Evolutionary conservation across 768 basidiomycete species (phyloP).

Genomic region (Porphyrellus cyaneotinctus): DNA sequence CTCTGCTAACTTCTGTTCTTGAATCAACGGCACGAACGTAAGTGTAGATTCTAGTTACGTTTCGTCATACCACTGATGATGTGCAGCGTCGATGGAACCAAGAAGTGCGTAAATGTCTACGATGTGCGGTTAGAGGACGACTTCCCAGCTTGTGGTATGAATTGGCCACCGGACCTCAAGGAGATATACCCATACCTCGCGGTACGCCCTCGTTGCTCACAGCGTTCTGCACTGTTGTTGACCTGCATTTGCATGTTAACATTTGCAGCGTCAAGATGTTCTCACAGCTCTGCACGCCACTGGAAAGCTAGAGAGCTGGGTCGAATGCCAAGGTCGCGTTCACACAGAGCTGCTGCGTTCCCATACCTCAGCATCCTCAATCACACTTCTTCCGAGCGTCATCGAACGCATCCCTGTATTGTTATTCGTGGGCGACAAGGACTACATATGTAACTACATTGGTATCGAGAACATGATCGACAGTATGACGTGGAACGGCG

Average conservation of each 20-base stretch:
- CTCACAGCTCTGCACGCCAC: constrained; percentile 78
- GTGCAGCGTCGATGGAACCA: constrained; percentile 57
- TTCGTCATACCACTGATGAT: not conserved
- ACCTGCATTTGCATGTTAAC: not conserved
- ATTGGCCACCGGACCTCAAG: constrained; percentile 89
- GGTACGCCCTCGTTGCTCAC: constrained; percentile 44
- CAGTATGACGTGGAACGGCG: constrained; percentile 81
- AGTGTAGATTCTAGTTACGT: constrained; percentile 1
- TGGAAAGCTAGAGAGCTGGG: constrained; percentile 75
- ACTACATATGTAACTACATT: constrained; percentile 93
- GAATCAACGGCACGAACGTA: constrained; percentile 23
- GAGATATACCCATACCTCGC: constrained; percentile 74
- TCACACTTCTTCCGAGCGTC: constrained; percentile 73
- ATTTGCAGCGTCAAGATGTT: constrained; percentile 70
- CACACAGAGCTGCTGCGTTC: constrained; percentile 63
- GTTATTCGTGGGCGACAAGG: constrained; percentile 93
- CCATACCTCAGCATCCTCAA: constrained; percentile 57
- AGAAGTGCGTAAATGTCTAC: constrained; percentile 90
- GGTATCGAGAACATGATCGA: constrained; percentile 87
- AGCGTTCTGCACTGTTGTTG: not conserved
- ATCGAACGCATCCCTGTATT: constrained; percentile 80
- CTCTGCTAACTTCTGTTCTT: constrained; percentile 46
- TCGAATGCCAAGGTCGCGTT: constrained; percentile 75
- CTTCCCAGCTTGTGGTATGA: constrained; percentile 90
- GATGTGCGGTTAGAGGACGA: constrained; percentile 89